These are phyloP conservation scores for Colletotrichum scovillei DNA, from an alignment of 2,329 filamentous ascomycete genomes.

Conservation along the genomic window DNA sequence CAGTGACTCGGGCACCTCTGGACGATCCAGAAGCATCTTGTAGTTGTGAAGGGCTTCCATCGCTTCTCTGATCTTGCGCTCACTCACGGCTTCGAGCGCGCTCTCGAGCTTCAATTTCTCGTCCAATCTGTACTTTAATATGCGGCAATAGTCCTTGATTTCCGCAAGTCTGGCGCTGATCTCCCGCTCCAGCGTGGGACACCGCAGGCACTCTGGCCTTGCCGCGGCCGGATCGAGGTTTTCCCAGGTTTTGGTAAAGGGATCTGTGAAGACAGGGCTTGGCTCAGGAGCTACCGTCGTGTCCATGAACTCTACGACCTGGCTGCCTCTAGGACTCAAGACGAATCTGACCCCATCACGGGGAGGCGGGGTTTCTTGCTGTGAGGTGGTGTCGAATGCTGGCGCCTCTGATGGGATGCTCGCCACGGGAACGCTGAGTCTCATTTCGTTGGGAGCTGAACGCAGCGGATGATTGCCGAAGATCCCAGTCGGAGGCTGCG, in stretches of 20 bases:
- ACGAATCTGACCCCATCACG: not conserved
- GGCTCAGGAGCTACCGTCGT: not conserved
- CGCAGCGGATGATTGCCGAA: not conserved
- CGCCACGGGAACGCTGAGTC: not conserved
- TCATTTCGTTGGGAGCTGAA: not conserved
- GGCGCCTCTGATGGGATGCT: not conserved
- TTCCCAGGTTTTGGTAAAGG: not conserved
- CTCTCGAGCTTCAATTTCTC: not conserved
- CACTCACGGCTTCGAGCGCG: not conserved
- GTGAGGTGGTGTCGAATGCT: not conserved
- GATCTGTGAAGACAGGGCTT: not conserved
- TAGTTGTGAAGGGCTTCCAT: constrained; percentile 16
- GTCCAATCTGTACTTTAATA: not conserved
- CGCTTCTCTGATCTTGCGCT: constrained; percentile 1
- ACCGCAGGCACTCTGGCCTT: not conserved
- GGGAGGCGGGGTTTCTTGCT: not conserved
- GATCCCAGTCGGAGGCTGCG: not conserved
- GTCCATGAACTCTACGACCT: not conserved
- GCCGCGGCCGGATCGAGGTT: not conserved
- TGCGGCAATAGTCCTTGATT: not conserved
- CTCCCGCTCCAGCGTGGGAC: not conserved
- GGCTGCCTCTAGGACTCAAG: not conserved
- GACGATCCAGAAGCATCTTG: constrained; percentile 3
- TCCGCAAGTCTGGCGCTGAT: not conserved
- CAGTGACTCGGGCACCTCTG: constrained; percentile 4